phyloP scores from a whole-genome alignment of 2,329 filamentous ascomycete genomes.

The Purpureocillium takamizusanense region DNA sequence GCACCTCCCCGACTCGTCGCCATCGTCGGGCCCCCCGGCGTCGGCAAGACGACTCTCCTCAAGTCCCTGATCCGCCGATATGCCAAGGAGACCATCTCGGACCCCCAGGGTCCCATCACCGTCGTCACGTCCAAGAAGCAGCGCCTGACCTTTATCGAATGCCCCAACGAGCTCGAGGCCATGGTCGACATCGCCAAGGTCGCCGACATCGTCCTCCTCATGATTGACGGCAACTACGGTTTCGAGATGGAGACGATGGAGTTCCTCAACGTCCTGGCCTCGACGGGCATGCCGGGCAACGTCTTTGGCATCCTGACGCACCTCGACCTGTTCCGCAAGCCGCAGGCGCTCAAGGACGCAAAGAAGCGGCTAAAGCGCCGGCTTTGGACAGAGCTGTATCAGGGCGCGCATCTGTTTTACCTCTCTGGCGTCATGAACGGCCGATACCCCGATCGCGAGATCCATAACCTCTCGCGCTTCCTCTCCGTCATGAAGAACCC shows the following conservation, averaged over 20 bases:
- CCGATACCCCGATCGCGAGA: constrained; percentile 89
- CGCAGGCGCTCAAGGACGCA: constrained; percentile 80
- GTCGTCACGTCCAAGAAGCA: constrained; percentile 95
- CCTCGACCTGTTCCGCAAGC: constrained; percentile 89
- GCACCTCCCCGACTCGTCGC: constrained; percentile 86
- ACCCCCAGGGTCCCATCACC: constrained; percentile 86
- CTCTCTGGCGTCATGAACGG: constrained; percentile 94
- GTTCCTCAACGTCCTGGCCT: constrained; percentile 87
- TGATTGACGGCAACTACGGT: constrained; percentile 98
- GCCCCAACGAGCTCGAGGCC: constrained; percentile 88
- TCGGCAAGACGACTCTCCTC: constrained; percentile 90
- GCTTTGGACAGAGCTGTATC: constrained; percentile 94
- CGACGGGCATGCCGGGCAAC: constrained; percentile 96
- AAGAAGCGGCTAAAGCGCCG: constrained; percentile 95
- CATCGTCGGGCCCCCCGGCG: constrained; percentile 89
- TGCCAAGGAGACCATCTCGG: constrained; percentile 86
- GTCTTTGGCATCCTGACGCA: constrained; percentile 97
- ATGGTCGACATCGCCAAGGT: constrained; percentile 98
- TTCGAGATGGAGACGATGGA: constrained; percentile 99
- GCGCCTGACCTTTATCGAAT: constrained; percentile 91
- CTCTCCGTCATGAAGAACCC: constrained; percentile 99
- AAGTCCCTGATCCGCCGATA: constrained; percentile 92
- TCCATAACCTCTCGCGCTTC: constrained; percentile 92
- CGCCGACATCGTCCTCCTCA: constrained; percentile 89
- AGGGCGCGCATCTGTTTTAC: constrained; percentile 95